These are phyloP conservation scores for Hyaloperonospora arabidopsidis DNA, from an alignment of 352 stramenopile species.

Conservation along the genomic window DNA sequence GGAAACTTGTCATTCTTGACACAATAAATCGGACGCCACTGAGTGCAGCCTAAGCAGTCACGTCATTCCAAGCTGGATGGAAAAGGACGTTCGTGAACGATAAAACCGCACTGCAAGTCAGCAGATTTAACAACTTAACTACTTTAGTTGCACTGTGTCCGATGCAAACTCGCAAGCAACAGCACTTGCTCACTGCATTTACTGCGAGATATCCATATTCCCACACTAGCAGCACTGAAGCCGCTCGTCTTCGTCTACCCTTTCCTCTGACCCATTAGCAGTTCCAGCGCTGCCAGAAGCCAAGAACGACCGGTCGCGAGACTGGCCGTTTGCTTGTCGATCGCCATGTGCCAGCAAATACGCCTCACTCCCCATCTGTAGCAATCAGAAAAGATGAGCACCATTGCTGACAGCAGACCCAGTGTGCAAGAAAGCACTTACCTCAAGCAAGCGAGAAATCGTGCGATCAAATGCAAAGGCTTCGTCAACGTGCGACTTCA, in stretches of 20 bases:
- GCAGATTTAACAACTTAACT: too few species aligned
- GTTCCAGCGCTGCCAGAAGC: constrained; percentile 12
- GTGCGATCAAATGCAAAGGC: constrained; percentile 81
- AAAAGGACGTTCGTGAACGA: not conserved
- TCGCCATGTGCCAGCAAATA: constrained; percentile 55
- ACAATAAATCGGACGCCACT: too few species aligned
- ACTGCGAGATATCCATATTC: constrained; percentile 10
- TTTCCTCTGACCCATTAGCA: constrained; percentile 10
- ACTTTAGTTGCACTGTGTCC: constrained; percentile 13
- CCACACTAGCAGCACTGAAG: constrained; percentile 18
- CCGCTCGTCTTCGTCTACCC: constrained; percentile 18
- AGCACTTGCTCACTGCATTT: not conserved
- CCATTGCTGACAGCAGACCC: not conserved
- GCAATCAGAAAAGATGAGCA: not conserved
- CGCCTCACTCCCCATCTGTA: constrained; percentile 62
- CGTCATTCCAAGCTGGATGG: too few species aligned
- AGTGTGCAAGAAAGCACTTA: constrained; percentile 8
- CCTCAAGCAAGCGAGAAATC: constrained; percentile 82
- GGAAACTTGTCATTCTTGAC: too few species aligned
- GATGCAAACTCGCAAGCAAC: constrained; percentile 1
- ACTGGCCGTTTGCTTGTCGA: constrained; percentile 17
- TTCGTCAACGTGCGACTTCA: constrained; percentile 70
- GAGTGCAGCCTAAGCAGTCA: too few species aligned
- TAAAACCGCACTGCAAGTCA: too few species aligned
- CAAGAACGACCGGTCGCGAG: constrained; percentile 23